Evolutionary conservation across 805 yeast species (phyloP).

Genomic region (Zygosaccharomyces lentus): DNA sequence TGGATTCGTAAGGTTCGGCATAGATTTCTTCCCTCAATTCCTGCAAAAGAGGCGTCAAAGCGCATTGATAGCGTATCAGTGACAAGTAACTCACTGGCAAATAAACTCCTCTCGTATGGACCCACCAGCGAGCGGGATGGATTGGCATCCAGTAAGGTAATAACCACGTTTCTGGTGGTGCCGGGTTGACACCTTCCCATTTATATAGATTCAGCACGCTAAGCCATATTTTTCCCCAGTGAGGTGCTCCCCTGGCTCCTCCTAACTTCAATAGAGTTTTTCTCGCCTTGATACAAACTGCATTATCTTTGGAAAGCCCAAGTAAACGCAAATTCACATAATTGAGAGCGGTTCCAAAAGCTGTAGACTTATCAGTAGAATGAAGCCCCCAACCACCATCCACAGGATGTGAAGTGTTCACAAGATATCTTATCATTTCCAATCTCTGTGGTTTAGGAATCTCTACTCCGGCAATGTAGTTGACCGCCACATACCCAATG

Average conservation of each 20-base stretch:
- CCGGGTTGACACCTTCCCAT: constrained; percentile 98
- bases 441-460: constrained; percentile 60
- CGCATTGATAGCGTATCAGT: constrained; percentile 50
- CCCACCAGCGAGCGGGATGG: constrained; percentile 99
- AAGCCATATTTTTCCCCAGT: constrained; percentile 97
- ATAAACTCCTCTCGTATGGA: constrained; percentile 91
- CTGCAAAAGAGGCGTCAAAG: constrained; percentile 56
- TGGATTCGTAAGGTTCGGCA: constrained; percentile 53
- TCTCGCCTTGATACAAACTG: constrained; percentile 74
- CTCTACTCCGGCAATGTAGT: constrained; percentile 61
- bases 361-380: constrained; percentile 86
- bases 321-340: constrained; percentile 76
- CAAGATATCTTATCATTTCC: constrained; percentile 80
- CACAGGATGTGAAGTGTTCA: constrained; percentile 92
- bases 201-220: constrained; percentile 72
- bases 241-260: constrained; percentile 88
- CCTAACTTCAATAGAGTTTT: constrained; percentile 66
- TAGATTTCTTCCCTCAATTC: constrained; percentile 80
- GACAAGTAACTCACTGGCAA: constrained; percentile 80
- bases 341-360: constrained; percentile 88
- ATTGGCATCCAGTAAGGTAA: constrained; percentile 76
- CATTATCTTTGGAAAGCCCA: constrained; percentile 71
- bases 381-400: constrained; percentile 99
- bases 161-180: constrained; percentile 93
- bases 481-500: constrained; percentile 76